Evolutionary conservation across 106 monocot species (phyloP), one percentile per base, ranked within the genome.

Genomic region (Allium sativum): DNA sequence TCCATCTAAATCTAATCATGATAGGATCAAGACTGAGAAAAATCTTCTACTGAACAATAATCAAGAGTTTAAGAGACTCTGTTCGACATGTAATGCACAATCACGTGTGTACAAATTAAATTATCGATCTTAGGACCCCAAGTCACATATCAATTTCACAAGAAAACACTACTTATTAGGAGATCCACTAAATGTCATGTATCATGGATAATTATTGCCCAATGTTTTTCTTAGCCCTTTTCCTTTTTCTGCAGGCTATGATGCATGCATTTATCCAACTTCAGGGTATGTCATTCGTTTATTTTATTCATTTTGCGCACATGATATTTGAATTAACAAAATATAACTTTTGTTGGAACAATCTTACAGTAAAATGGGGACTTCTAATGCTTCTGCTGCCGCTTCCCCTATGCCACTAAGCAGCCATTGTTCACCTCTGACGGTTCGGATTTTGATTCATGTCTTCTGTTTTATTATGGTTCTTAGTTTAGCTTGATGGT

Each of bases 231-330:
- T 16, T 9, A 10, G 10, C 7, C 8, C 9, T n/a, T 60, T 18
- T 18, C 6, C 42, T 55, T 47, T 45, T 0, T 43, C 41, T 64
- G n/a, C 82, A 82, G 82, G 82, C 64, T 83, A 78, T 68, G 83
- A 83, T 45, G 44, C 21, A 45, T 82, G 82, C 58, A 43, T 78
- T 6, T 82, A 82, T 74, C 16, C 64, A 42, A 74, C 70, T n/a
- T 61, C 70, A 1, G 73, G 82, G 82, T 82, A 78, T 48, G 77
- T 73, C 47, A 10, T 53, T 9, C 9, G 5, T 31, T 9, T 6
- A 21, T 10, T 8, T 45, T 50, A 1, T 17, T 8, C 22, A 58
- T 55, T 14, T 61, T 41, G 12, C 41, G 10, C 20, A 4, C 48
- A 45, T 60, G 46, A 31, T 62, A 17, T 7, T 47, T 65, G 13